phyloP scores from a whole-genome alignment of 768 basidiomycete species.

The Gymnopilus dilepis region DNA sequence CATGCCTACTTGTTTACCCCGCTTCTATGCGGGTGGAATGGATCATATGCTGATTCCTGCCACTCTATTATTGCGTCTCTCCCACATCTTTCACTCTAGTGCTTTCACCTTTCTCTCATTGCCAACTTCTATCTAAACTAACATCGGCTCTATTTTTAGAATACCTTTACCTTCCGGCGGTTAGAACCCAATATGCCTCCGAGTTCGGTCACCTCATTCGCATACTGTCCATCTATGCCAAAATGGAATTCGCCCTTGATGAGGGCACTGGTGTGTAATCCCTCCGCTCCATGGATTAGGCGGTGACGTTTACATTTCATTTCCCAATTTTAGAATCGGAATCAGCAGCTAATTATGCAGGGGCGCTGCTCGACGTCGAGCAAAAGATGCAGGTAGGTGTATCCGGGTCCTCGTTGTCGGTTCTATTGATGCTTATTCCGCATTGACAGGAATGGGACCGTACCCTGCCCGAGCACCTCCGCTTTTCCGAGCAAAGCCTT shows the following conservation, averaged over 20 bases:
- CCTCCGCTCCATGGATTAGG: conserved; percentile 7
- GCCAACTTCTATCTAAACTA: conserved; percentile 24
- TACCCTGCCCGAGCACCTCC: conserved; percentile 72
- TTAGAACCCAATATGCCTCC: conserved; percentile 64
- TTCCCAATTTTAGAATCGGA: conserved; percentile 40
- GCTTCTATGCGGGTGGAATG: conserved; percentile 23
- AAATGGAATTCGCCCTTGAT: conserved; percentile 61
- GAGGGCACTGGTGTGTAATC: conserved; percentile 49
- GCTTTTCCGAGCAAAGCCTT: conserved; percentile 72
- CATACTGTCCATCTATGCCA: conserved; percentile 65
- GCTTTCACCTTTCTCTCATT: conserved; percentile 23
- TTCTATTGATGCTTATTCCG: conserved; percentile 18
- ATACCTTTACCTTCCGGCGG: conserved; percentile 68
- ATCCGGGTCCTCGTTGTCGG: conserved; percentile 4
- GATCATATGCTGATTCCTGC: conserved; percentile 29
- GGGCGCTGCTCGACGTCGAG: conserved; percentile 46
- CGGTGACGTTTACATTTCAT: conserved; percentile 9
- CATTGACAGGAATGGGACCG: conserved; percentile 61
- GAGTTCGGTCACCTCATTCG: conserved; percentile 82
- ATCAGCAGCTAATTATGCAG: conserved; percentile 37
- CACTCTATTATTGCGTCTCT: conserved; percentile 28
- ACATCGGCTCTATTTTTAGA: conserved; percentile 47
- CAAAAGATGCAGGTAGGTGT: conserved; percentile 49
- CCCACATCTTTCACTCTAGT: conserved; percentile 22
- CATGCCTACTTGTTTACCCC: conserved; percentile 23